phyloP scores from a whole-genome alignment of 352 stramenopile species.

The Pythium dissotocum region DNA sequence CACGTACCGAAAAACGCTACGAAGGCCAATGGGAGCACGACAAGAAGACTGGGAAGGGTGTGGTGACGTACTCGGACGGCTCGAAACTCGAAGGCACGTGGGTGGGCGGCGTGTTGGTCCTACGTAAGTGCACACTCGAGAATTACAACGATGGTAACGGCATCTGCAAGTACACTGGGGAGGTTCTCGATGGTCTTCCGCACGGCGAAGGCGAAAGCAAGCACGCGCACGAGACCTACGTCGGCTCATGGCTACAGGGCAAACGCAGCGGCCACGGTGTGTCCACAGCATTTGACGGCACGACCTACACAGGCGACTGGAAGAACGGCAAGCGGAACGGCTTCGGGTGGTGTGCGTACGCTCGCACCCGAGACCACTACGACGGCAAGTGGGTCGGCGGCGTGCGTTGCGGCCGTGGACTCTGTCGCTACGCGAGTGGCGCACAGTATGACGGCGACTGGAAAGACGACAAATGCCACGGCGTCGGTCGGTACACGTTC shows the following conservation, averaged over 20 bases:
- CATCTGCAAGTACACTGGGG: conserved; percentile 47
- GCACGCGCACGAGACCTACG: conserved; percentile 50
- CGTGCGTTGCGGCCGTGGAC: conserved; percentile 59
- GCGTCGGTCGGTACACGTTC: conserved; percentile 72
- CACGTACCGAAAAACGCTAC: conserved; percentile 43
- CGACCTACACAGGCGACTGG: conserved; percentile 83
- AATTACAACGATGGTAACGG: conserved; percentile 56
- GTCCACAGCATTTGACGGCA: conserved; percentile 67
- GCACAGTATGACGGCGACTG: conserved; percentile 83
- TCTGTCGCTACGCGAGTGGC: conserved; percentile 63
- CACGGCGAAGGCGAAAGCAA: conserved; percentile 59
- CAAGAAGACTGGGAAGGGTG: conserved; percentile 54
- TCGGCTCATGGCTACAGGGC: conserved; percentile 46
- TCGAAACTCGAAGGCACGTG: conserved; percentile 47
- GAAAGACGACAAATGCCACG: conserved; percentile 78
- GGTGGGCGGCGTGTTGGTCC: conserved; percentile 25
- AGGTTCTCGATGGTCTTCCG: conserved; percentile 43
- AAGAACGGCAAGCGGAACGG: conserved; percentile 83
- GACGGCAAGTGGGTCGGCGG: conserved; percentile 86
- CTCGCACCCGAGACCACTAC: conserved; percentile 60
- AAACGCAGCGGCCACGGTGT: conserved; percentile 54
- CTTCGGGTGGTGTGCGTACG: conserved; percentile 68
- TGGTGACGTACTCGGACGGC: conserved; percentile 60
- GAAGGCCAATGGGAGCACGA: conserved; percentile 75
- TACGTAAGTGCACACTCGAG: conserved; percentile 34